Percentiles rank a stretch among this genome's conserved stretches.
Conservation (phyloP, 768 basidiomycete genomes). For the Phaeotremella skinneri region DNA sequence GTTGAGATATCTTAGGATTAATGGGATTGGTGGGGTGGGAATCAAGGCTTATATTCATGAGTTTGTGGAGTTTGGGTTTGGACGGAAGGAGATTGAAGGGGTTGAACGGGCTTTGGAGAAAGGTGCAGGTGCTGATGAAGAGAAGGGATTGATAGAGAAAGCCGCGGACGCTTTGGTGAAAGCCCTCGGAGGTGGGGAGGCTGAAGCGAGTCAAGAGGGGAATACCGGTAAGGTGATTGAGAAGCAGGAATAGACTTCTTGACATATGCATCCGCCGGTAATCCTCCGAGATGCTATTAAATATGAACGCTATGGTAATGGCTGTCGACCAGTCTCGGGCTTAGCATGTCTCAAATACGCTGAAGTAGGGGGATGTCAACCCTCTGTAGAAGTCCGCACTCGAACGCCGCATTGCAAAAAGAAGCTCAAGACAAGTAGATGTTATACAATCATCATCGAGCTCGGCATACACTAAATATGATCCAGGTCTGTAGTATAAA, state of each 20-base stretch:
- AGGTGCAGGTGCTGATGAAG: not conserved
- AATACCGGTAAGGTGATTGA: not conserved
- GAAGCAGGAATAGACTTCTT: not conserved
- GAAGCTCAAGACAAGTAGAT: too few species aligned
- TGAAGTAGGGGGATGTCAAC: too few species aligned
- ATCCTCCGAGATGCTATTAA: too few species aligned
- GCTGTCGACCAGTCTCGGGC: too few species aligned
- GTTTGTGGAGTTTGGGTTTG: constrained; percentile 60
- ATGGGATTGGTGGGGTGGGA: constrained; percentile 81
- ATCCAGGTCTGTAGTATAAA: too few species aligned
- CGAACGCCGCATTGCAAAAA: too few species aligned
- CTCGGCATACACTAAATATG: too few species aligned
- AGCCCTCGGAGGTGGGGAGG: not conserved
- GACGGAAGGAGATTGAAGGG: constrained; percentile 50
- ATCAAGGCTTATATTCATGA: constrained; percentile 79
- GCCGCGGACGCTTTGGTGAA: not conserved
- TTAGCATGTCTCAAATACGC: too few species aligned
- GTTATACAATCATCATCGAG: too few species aligned
- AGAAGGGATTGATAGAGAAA: not conserved
- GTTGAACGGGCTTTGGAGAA: not conserved
- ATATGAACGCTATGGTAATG: too few species aligned
- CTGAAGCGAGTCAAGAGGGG: not conserved
- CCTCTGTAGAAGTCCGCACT: too few species aligned
- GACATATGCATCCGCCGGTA: not conserved
- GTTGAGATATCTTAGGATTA: constrained; percentile 71